Evolutionary conservation across 2,329 filamentous ascomycete genomes (phyloP), one percentile per base, ranked within the genome.

Genomic region (Fusarium solani-melongenae): DNA sequence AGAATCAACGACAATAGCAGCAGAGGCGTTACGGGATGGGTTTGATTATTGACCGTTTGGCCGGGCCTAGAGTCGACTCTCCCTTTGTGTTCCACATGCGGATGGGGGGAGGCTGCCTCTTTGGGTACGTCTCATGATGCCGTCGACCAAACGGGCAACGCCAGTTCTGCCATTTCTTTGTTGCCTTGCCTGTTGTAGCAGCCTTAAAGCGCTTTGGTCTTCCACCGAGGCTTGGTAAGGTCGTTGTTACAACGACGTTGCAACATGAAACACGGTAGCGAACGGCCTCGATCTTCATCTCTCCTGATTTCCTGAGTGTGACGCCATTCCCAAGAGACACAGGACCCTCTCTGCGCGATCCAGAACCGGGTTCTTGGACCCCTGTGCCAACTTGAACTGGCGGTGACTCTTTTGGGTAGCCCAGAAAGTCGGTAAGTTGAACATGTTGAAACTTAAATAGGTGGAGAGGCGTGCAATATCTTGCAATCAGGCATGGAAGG

Each of bases 391-490:
- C 63, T 67, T 75, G 59, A 44, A 44, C 39, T 56, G 56, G 67
- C 62, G 61, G 66, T 73, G 75, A 62, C 61, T 58, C 41, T 41
- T 69, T 66, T 61, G 31, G 46, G 64, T 5, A 63, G 56, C 33
- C 46, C 72, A 65, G 64, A 55, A 70, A 72, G 64, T 70, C 71
- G 76, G 76, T 75, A 77, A 77, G 61, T 75, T 68, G 67, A 59
- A n/a, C 36, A 33, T 55, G 44, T 56, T 22, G 62, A 68, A 77
- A 77, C 65, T 72, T 58, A 71, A 74, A 69, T 63, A 46, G 34
- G 46, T 27, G 46, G 69, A 56, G 67, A 68, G 67, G 60, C 33
- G 66, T 56, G 66, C 33, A 38, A 17, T 55, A 29, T 22, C 51
- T 61, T 38, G 27, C 27, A 20, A 58, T 24, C 17, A 36, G 24